A percentile compares a stretch with the other conserved stretches of the same genome.
phyloP scores from a whole-genome alignment of 495 filamentous ascomycete species.

The Entonaema liquescens region DNA sequence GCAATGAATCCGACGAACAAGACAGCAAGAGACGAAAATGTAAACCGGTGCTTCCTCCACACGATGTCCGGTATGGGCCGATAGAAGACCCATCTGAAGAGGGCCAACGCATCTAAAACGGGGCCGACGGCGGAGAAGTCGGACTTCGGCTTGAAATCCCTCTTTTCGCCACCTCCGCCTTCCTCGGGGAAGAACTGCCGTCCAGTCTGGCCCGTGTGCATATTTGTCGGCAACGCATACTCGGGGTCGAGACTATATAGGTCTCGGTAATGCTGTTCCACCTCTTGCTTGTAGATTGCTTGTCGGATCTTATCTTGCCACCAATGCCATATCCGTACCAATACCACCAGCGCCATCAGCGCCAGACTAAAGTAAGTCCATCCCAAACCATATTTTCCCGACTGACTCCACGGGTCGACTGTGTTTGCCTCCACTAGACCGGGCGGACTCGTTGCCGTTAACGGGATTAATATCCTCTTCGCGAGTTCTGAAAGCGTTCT shows the following conservation, averaged over 20 bases:
- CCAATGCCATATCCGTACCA: slow-evolving; percentile 78
- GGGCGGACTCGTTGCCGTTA: slow-evolving; percentile 72
- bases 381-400: slow-evolving; percentile 87
- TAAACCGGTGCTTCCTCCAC: slow-evolving; percentile 69
- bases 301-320: slow-evolving; percentile 90
- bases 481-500: slow-evolving; percentile 56
- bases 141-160: slow-evolving; percentile 67
- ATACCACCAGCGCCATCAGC: slow-evolving; percentile 67
- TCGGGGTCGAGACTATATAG: slow-evolving; percentile 64
- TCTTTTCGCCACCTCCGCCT: slow-evolving; percentile 57
- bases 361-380: slow-evolving; percentile 87
- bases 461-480: slow-evolving; percentile 78
- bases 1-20: slow-evolving; percentile 69
- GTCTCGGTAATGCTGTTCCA: slow-evolving; percentile 63
- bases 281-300: slow-evolving; percentile 80
- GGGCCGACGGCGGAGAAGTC: slow-evolving; percentile 73
- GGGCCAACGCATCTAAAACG: slow-evolving; percentile 76
- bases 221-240: slow-evolving; percentile 71
- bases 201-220: slow-evolving; percentile 70
- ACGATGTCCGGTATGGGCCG: slow-evolving; percentile 75
- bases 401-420: slow-evolving; percentile 78
- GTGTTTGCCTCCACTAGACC: slow-evolving; percentile 76
- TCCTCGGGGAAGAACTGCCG: slow-evolving; percentile 77
- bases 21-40: slow-evolving; percentile 80
- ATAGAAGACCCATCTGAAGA: slow-evolving; percentile 87